Evolutionary conservation across 2,329 filamentous ascomycete species (phyloP), one percentile per base, ranked within the genome.

Genomic region (Herpotrichia juniperi): DNA sequence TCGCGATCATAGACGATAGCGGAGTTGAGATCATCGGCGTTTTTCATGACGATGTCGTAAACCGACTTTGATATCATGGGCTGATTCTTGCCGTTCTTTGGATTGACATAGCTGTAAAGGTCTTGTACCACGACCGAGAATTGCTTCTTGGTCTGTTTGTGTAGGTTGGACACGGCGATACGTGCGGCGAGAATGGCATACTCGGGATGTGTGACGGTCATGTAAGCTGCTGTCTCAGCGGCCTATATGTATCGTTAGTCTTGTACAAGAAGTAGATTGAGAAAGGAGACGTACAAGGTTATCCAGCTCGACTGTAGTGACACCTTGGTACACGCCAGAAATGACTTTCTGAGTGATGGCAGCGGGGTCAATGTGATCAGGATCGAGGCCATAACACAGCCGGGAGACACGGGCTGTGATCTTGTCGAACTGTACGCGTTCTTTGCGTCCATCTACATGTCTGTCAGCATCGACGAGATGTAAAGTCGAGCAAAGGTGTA

Each of bases 131-230:
- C 94, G 44, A 91, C 83, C n/a, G 94, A 97, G 82, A 96, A 99
- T 75, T 97, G 93, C 84, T 99, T 99, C 86, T 97, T 97, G 61
- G 94, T 99, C 84, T 99, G 94, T 81, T 99, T 99, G 87, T 99
- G 94, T 54, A 99, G 89, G 81, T 99, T 99, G 71, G 94, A 99
- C 49, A 99, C 94, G 65, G 94, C 94, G 73, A 99, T 97, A 79
- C 94, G 93, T 62, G 94, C 94, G 61, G 94, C 94, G 53, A 99
- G 91, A 74, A 97, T 96, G 74, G 94, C 94, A 76, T 99, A 99
- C 80, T 99, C 94, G 69, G 94, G 94, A 76, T 99, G 94, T 58
- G 93, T 99, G 66, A 97, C 93, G 56, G 94, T 99, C 94, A 99
- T 99, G 82, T 99, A 99, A 52, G 94, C 94, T 67, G 94, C 94